Conservation (phyloP, 1,284 basidiomycete species). For the Meira miltonrushii region DNA sequence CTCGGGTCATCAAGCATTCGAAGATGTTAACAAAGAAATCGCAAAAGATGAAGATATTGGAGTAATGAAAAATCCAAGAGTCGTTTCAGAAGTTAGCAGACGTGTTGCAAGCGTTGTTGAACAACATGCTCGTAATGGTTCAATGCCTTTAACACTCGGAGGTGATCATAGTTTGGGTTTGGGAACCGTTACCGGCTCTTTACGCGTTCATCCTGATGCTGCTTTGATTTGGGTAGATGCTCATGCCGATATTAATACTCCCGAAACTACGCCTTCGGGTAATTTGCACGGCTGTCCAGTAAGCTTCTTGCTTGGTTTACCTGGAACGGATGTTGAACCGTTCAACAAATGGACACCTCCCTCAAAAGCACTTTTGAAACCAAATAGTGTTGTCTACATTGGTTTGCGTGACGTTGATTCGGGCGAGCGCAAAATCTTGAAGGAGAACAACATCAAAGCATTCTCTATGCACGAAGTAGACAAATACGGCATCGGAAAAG, state of each 20-base stretch:
- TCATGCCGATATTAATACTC: constrained; percentile 86
- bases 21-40: constrained; percentile 60
- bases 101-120: constrained; percentile 73
- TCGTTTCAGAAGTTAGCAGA: constrained; percentile 64
- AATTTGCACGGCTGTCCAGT: constrained; percentile 98
- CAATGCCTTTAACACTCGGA: constrained; percentile 85
- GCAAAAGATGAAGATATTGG: constrained; percentile 40
- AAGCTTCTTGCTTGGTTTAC: constrained; percentile 68
- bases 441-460: constrained; percentile 78
- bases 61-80: constrained; percentile 42
- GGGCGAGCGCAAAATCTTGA: constrained; percentile 82
- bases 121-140: constrained; percentile 68
- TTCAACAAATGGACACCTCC: constrained; percentile 48
- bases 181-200: constrained; percentile 52
- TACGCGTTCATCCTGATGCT: constrained; percentile 59
- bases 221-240: constrained; percentile 77
- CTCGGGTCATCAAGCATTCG: constrained; percentile 81
- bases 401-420: constrained; percentile 89
- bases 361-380: constrained; percentile 52
- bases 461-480: constrained; percentile 99
- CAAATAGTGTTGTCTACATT: constrained; percentile 81
- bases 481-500: constrained; percentile 79
- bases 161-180: constrained; percentile 82
- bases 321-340: constrained; percentile 45
- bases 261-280: constrained; percentile 73